Conservation (phyloP, 805 yeast species). For the Nakazawaea peltata region DNA sequence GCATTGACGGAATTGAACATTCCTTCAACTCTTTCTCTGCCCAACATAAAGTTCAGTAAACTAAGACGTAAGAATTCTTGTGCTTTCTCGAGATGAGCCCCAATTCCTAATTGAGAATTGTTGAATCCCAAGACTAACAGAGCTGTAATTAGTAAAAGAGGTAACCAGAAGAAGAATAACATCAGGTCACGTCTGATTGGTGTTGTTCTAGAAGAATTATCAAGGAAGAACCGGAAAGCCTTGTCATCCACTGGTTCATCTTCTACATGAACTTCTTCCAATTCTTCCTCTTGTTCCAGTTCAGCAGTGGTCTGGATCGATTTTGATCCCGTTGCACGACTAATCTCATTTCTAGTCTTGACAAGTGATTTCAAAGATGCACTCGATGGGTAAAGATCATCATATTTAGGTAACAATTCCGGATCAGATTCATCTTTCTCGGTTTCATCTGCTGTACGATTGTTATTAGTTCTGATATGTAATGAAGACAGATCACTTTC, state of each 20-base stretch:
- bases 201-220: constrained; percentile 30
- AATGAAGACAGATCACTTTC: constrained; percentile 8
- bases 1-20: constrained; percentile 35
- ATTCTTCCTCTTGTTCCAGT: neutral
- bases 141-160: constrained; percentile 53
- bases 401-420: constrained; percentile 52
- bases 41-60: constrained; percentile 41
- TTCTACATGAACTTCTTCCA: constrained; percentile 1
- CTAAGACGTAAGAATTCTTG: constrained; percentile 33
- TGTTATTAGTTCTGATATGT: neutral
- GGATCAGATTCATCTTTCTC: no score
- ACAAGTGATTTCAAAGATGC: constrained; percentile 19
- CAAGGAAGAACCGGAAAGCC: constrained; percentile 15
- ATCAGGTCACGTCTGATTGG: constrained; percentile 66
- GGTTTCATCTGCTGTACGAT: no score
- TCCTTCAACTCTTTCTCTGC: constrained; percentile 40
- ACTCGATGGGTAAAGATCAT: constrained; percentile 63
- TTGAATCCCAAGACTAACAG: constrained; percentile 24
- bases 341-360: no score
- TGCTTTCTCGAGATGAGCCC: constrained; percentile 15
- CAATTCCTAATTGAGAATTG: neutral
- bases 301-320: neutral
- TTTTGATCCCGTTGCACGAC: constrained; percentile 11
- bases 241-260: constrained; percentile 10
- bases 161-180: constrained; percentile 88